Evolutionary conservation across 179 eudicot genomes (phyloP).

Genomic region (Drosera spatulata): DNA sequence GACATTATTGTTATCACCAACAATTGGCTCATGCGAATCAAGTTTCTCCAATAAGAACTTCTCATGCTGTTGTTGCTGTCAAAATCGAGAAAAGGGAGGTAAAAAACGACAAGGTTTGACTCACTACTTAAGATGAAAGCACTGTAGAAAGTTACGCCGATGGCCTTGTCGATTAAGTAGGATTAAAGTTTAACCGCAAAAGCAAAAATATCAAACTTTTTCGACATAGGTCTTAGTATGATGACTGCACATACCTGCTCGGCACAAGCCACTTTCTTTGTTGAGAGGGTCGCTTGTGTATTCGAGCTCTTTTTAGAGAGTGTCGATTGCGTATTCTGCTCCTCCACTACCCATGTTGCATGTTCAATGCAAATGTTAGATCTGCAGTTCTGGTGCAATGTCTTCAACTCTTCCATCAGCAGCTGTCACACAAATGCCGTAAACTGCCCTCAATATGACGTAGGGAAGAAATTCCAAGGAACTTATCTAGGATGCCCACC

Average conservation of each 20-base stretch:
- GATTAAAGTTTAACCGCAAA: too few species aligned
- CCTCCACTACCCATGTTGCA: slow-evolving; percentile 77
- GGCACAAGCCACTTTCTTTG: slow-evolving; percentile 22
- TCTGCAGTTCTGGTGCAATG: slow-evolving; percentile 50
- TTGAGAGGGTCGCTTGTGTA: slow-evolving; percentile 28
- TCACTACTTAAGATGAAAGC: background rate
- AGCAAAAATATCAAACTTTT: too few species aligned
- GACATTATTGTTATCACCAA: slow-evolving; percentile 41
- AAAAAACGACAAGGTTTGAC: background rate
- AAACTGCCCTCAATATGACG: too few species aligned
- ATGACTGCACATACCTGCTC: slow-evolving; percentile 44
- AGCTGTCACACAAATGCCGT: slow-evolving; percentile 25
- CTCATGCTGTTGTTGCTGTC: slow-evolving; percentile 28
- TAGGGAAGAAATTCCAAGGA: too few species aligned
- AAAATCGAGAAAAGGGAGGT: background rate
- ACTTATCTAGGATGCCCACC: too few species aligned
- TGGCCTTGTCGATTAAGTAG: too few species aligned
- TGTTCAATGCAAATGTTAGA: slow-evolving; percentile 87
- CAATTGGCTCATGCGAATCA: slow-evolving; percentile 68
- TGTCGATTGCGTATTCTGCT: slow-evolving; percentile 72
- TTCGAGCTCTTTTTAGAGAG: slow-evolving; percentile 63
- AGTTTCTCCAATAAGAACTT: slow-evolving; percentile 67
- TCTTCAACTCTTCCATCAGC: slow-evolving; percentile 53
- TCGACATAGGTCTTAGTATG: background rate
- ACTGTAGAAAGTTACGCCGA: background rate